Evolutionary conservation across 1,139 yeast genomes (phyloP).

Genomic region (Geotrichum aggregatum): DNA sequence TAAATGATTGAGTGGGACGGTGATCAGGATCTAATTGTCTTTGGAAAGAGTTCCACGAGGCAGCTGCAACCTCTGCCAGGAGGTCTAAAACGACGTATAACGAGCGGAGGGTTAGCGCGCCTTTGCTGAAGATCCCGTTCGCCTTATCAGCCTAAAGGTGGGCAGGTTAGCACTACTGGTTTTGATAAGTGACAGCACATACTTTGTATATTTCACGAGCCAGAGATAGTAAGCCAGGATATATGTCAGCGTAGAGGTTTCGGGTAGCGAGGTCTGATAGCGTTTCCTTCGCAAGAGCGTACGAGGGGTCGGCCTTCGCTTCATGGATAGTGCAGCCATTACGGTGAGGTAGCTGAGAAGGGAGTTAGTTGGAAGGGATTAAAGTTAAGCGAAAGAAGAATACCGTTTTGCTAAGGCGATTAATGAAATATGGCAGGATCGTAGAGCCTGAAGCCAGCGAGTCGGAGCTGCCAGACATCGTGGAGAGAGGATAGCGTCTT

Average conservation of each 20-base stretch:
- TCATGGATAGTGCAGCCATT: constrained; percentile 31
- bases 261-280: constrained; percentile 16
- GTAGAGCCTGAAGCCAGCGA: constrained; percentile 14
- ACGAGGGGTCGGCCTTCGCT: constrained; percentile 26
- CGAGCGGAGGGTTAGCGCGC: constrained; percentile 15
- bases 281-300: constrained; percentile 17
- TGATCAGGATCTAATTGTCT: constrained; percentile 9
- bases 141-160: constrained; percentile 18
- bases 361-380: constrained; percentile 3
- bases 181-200: constrained; percentile 5
- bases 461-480: constrained; percentile 7
- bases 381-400: constrained; percentile 1
- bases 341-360: constrained; percentile 29
- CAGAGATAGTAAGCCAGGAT: constrained; percentile 18
- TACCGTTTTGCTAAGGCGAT: constrained; percentile 18
- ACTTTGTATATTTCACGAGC: constrained; percentile 19
- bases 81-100: constrained; percentile 13
- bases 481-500: background rate
- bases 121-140: constrained; percentile 12
- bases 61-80: constrained; percentile 20
- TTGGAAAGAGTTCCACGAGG: constrained; percentile 19
- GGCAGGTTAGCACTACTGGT: background rate
- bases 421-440: constrained; percentile 19
- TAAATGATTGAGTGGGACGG: background rate
- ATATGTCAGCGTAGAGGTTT: constrained; percentile 18